Evolutionary conservation across 345 rosid genomes (phyloP), one percentile per base, ranked within the genome.

Genomic region (Lagerstroemia speciosa): DNA sequence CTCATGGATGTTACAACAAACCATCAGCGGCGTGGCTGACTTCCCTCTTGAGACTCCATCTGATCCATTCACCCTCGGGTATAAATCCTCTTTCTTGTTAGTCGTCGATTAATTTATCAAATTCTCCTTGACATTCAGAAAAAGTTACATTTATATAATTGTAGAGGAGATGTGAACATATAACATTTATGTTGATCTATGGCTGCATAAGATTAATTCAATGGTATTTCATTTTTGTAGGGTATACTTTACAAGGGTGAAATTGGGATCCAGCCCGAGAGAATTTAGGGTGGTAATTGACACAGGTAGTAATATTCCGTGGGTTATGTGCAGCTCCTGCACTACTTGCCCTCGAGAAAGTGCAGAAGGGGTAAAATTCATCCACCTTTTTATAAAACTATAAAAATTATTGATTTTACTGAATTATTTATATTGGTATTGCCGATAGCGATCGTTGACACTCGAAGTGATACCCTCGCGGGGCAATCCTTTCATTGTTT

Each of bases 261-360:
- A 87, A 76, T 62, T 93, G 58, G 97, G 98, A 19, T 86, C 94
- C 72, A 97, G 97, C 75, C 96, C 98, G 38, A 86, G 85, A 80
- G 98, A 86, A 64, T 93, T 89, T 84, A 90, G 84, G 73, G 96
- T 91, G 82, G 96, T 90, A 84, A 93, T 93, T 77, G 98, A 93
- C 77, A 93, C 97, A 11, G 97, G 98, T 77, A 93, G 98, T 37
- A 93, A 93, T 50, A 84, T 90, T 67, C 78, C 90, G 76, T 93
- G 98, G 98, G 90, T 93, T 40, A 76, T 84, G 76, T 93, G 98
- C 73, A 79, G 80, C 75, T 79, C 96, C 66, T 90, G 98, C 82
- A 77, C 65, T 72, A 77, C 88, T 71, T 93, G 97, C 72, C 98
- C 98, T 33, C 85, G 74, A 57, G 71, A 89, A 50, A 91, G 97